Percentiles rank a stretch among this genome's conserved stretches.
Conservation (phyloP, 352 stramenopile species). For the Phytophthora tentaculata region DNA sequence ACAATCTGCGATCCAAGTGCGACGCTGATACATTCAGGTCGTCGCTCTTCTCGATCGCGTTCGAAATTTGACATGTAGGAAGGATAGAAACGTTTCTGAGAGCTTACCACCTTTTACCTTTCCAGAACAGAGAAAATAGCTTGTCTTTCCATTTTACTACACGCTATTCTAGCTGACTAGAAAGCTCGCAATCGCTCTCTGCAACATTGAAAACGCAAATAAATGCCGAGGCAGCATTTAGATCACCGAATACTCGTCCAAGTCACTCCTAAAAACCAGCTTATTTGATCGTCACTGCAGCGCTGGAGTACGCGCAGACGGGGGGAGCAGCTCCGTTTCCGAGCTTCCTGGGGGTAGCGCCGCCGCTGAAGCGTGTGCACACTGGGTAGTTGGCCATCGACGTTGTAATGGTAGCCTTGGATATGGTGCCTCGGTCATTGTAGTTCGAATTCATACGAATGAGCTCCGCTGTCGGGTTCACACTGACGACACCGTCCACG, state of each 20-base stretch:
- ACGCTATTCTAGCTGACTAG: constrained; percentile 38
- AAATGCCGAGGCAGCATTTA: constrained; percentile 27
- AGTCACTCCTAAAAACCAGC: neutral
- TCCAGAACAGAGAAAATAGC: constrained; percentile 38
- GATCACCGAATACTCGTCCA: constrained; percentile 12
- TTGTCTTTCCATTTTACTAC: constrained; percentile 42
- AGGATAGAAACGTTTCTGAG: constrained; percentile 6
- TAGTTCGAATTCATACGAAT: constrained; percentile 80
- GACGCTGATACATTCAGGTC: constrained; percentile 46
- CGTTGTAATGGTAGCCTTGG: constrained; percentile 49
- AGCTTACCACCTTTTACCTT: constrained; percentile 17
- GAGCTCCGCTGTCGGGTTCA: constrained; percentile 60
- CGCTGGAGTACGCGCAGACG: constrained; percentile 38
- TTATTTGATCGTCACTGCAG: constrained; percentile 35
- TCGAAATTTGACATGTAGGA: constrained; percentile 42
- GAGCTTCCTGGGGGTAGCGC: constrained; percentile 34
- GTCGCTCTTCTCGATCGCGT: constrained; percentile 65
- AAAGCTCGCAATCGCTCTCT: constrained; percentile 36
- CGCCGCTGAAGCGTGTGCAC: constrained; percentile 42
- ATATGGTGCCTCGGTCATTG: constrained; percentile 62
- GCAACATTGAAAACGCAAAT: constrained; percentile 33
- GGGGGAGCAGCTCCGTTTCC: constrained; percentile 31
- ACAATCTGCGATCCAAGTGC: constrained; percentile 38
- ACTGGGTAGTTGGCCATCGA: constrained; percentile 28
- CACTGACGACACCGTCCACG: constrained; percentile 53